Evolutionary conservation across 257 asterid genomes (phyloP).

Genomic region (Capsicum baccatum): DNA sequence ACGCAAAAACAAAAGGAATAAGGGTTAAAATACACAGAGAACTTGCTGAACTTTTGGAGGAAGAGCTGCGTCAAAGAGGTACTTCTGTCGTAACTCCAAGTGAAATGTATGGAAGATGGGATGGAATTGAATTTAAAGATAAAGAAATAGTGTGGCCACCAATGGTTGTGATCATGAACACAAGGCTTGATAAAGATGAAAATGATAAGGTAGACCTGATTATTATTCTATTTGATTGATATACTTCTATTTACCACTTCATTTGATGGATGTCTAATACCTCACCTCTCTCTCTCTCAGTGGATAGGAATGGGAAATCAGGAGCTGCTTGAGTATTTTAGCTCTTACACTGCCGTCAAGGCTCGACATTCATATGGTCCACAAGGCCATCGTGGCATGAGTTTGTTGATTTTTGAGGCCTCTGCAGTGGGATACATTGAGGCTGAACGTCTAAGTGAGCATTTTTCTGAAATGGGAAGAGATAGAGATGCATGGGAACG

Average conservation of each 20-base stretch:
- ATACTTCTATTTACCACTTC: neutral
- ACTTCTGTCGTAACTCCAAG: slow-evolving; percentile 41
- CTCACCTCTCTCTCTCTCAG: slow-evolving; percentile 17
- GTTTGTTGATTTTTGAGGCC: slow-evolving; percentile 48
- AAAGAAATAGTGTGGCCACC: slow-evolving; percentile 58
- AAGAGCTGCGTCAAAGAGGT: slow-evolving; percentile 47
- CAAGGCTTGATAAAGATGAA: slow-evolving; percentile 42
- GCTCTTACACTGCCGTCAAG: slow-evolving; percentile 38
- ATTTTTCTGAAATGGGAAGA: slow-evolving; percentile 38
- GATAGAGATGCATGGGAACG: slow-evolving; percentile 49
- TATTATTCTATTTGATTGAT: neutral
- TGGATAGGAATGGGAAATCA: slow-evolving; percentile 59
- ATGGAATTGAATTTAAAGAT: slow-evolving; percentile 34
- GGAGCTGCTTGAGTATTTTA: slow-evolving; percentile 50
- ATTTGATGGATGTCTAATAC: slow-evolving; percentile 5
- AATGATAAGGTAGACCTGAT: slow-evolving; percentile 40
- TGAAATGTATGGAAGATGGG: slow-evolving; percentile 48
- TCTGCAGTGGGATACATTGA: slow-evolving; percentile 52
- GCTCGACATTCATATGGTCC: slow-evolving; percentile 57
- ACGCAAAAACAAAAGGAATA: slow-evolving; percentile 50
- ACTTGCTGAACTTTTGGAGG: slow-evolving; percentile 51
- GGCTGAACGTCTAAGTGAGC: slow-evolving; percentile 47
- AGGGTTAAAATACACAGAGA: slow-evolving; percentile 50
- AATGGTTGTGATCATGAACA: slow-evolving; percentile 51
- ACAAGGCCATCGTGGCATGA: slow-evolving; percentile 58